Evolutionary conservation across 1,284 basidiomycete genomes (phyloP).

Genomic region (Tilletiopsis washingtonensis): DNA sequence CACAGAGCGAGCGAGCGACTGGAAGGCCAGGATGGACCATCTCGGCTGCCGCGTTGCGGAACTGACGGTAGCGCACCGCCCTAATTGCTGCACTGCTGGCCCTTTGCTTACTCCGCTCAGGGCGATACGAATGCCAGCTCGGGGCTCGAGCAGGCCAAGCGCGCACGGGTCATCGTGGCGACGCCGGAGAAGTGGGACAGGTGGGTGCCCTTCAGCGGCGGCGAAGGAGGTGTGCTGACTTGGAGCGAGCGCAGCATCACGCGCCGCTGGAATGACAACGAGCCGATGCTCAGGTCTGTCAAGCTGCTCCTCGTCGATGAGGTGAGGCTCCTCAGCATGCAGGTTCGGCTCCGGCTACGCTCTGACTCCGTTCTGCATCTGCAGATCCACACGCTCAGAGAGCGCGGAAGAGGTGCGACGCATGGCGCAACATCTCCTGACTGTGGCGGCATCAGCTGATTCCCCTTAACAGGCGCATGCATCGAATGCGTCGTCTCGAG

Average conservation of each 20-base stretch:
- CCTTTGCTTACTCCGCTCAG: conserved; percentile 45
- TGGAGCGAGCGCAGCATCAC: conserved; percentile 52
- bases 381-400: conserved; percentile 70
- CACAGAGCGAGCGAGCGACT: conserved; percentile 73
- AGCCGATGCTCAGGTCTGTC: conserved; percentile 10
- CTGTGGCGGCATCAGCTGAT: not conserved
- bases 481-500: conserved; percentile 86
- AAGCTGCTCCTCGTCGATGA: conserved; percentile 69
- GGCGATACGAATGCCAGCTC: conserved; percentile 2
- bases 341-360: no score
- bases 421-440: not conserved
- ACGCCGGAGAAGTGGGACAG: conserved; percentile 51
- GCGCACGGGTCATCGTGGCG: conserved; percentile 48
- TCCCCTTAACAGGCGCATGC: conserved; percentile 42
- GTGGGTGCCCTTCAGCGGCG: not conserved
- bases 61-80: no score
- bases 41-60: conserved; percentile 68
- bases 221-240: no score
- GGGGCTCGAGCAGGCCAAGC: conserved; percentile 3
- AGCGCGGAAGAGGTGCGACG: conserved; percentile 70
- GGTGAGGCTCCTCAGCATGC: conserved; percentile 54
- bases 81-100: conserved; percentile 55
- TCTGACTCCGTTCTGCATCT: no score
- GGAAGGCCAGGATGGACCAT: conserved; percentile 67
- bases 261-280: not conserved